Conservation (phyloP, 768 basidiomycete genomes). For the Mycena chlorophos region DNA sequence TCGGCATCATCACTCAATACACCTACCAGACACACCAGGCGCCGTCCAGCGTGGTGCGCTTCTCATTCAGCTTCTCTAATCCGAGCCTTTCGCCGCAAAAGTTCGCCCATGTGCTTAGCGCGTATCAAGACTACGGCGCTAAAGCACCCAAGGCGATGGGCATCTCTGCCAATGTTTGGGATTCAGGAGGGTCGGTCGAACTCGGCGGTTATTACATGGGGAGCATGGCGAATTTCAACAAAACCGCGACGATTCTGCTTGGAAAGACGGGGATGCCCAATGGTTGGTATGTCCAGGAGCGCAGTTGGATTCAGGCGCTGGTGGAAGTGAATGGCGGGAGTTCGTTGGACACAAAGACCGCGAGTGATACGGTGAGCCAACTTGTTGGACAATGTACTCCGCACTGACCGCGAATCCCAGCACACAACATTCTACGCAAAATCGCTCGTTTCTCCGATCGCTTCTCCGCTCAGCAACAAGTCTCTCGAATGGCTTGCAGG, state of each 20-base stretch:
- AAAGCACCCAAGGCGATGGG: conserved; percentile 11
- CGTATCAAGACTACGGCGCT: conserved; percentile 5
- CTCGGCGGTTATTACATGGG: conserved; percentile 13
- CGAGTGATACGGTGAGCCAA: conserved; percentile 1
- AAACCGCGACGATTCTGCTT: background rate
- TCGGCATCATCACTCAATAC: conserved; percentile 30
- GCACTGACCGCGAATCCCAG: background rate
- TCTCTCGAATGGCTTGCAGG: conserved; percentile 16
- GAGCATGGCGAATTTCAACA: background rate
- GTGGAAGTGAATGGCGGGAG: background rate
- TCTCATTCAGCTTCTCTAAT: conserved; percentile 11
- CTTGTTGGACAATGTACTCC: background rate
- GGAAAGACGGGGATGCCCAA: background rate
- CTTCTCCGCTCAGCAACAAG: conserved; percentile 8
- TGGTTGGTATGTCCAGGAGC: conserved; percentile 2
- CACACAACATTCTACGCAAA: conserved; percentile 20
- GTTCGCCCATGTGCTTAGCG: conserved; percentile 3
- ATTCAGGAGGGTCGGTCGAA: conserved; percentile 4
- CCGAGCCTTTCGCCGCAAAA: background rate
- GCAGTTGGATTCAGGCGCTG: conserved; percentile 8
- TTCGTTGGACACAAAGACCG: conserved; percentile 2
- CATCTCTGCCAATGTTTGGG: conserved; percentile 11
- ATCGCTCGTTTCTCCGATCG: conserved; percentile 10
- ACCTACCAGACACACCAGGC: conserved; percentile 23
- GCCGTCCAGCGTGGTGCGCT: conserved; percentile 9